Evolutionary conservation across 1,139 yeast genomes (phyloP).

Genomic region (Suhomyces bribrorum): DNA sequence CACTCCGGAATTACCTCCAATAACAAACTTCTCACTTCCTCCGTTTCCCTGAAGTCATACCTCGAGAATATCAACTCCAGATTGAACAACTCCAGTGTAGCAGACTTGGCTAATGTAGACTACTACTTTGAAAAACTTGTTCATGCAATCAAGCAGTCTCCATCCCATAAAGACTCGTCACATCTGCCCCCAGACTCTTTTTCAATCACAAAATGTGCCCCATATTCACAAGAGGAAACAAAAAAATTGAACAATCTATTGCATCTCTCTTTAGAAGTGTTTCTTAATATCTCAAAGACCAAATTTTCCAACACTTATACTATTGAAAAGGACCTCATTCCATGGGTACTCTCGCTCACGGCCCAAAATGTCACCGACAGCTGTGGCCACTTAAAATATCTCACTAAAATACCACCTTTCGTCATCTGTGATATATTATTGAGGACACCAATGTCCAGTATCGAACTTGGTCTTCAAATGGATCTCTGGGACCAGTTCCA

Average conservation of each 20-base stretch:
- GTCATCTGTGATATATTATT: slow-evolving; percentile 36
- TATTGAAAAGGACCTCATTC: slow-evolving; percentile 17
- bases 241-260: no score
- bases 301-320: slow-evolving; percentile 3
- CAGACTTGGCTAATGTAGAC: no score
- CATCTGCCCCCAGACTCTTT: not conserved
- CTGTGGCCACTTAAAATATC: slow-evolving; percentile 28
- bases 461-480: slow-evolving; percentile 36
- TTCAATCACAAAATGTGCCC: no score
- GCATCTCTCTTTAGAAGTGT: slow-evolving; percentile 5
- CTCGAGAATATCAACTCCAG: not conserved
- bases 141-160: not conserved
- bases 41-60: not conserved
- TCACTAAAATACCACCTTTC: slow-evolving; percentile 38
- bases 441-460: slow-evolving; percentile 36
- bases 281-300: slow-evolving; percentile 6
- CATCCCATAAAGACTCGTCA: no score
- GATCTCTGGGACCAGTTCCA: slow-evolving; percentile 37
- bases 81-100: no score
- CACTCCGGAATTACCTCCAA: no score
- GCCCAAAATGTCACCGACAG: slow-evolving; percentile 30
- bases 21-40: no score
- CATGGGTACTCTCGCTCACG: slow-evolving; percentile 33
- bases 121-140: not conserved
- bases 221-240: no score